Evolutionary conservation across 2,329 filamentous ascomycete genomes (phyloP).

Genomic region (Sarocladiaceae sp.): DNA sequence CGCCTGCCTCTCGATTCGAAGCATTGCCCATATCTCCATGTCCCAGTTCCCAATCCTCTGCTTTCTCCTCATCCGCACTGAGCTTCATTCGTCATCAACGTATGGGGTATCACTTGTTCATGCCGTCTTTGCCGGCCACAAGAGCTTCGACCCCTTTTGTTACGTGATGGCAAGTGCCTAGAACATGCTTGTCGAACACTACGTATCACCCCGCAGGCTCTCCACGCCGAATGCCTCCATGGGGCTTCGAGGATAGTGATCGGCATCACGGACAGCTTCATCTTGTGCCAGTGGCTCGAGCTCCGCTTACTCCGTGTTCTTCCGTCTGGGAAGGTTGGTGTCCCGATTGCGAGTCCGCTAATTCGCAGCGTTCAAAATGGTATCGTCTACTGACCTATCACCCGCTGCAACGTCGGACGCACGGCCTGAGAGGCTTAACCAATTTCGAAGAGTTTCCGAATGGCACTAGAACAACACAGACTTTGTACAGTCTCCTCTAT

Average conservation of each 20-base stretch:
- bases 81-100: no score
- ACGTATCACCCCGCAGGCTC: not conserved
- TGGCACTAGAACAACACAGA: not conserved
- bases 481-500: not conserved
- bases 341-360: no score
- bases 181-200: not conserved
- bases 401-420: no score
- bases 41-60: no score
- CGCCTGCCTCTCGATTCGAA: no score
- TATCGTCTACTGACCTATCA: not conserved
- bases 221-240: not conserved
- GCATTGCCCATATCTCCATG: no score
- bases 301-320: conserved; percentile 3
- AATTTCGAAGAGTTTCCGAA: not conserved
- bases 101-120: not conserved
- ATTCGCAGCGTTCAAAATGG: no score
- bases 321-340: not conserved
- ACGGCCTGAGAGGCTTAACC: not conserved
- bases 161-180: not conserved
- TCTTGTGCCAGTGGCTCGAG: not conserved
- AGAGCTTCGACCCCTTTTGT: not conserved
- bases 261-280: not conserved
- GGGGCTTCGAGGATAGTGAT: conserved; percentile 1
- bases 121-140: not conserved
- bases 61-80: not conserved